Evolutionary conservation across 2,329 filamentous ascomycete genomes (phyloP).

Genomic region (Paecilomyces variotii): DNA sequence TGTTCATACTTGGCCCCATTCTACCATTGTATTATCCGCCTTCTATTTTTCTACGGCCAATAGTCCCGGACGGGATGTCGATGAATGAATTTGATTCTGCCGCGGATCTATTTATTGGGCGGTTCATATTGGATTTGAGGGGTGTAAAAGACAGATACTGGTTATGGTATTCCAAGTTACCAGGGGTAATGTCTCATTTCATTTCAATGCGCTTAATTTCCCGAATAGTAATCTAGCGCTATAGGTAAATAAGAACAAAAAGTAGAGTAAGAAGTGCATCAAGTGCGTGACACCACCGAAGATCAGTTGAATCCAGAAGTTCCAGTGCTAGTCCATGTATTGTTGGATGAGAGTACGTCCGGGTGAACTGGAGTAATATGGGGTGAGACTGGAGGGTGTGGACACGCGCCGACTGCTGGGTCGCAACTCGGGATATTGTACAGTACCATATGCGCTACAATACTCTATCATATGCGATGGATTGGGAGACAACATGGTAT

Average conservation of each 20-base stretch:
- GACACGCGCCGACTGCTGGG: not conserved
- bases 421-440: not conserved
- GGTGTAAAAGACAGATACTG: no score
- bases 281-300: conserved; percentile 46
- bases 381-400: not conserved
- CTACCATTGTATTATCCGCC: not conserved
- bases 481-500: not conserved
- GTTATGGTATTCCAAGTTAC: no score
- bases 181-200: no score
- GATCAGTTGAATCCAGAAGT: conserved; percentile 55
- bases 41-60: not conserved
- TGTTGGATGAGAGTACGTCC: not conserved
- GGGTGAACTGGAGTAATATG: not conserved
- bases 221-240: no score
- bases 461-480: not conserved
- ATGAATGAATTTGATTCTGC: not conserved
- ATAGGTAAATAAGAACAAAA: conserved; percentile 42
- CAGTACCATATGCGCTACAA: not conserved
- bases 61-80: not conserved
- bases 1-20: not conserved
- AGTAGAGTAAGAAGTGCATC: conserved; percentile 42
- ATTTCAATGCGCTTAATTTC: no score
- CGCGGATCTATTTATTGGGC: not conserved
- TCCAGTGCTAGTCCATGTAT: not conserved
- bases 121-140: no score